Evolutionary conservation across 768 basidiomycete species (phyloP).

Genomic region (Gelatoporia subvermispora): DNA sequence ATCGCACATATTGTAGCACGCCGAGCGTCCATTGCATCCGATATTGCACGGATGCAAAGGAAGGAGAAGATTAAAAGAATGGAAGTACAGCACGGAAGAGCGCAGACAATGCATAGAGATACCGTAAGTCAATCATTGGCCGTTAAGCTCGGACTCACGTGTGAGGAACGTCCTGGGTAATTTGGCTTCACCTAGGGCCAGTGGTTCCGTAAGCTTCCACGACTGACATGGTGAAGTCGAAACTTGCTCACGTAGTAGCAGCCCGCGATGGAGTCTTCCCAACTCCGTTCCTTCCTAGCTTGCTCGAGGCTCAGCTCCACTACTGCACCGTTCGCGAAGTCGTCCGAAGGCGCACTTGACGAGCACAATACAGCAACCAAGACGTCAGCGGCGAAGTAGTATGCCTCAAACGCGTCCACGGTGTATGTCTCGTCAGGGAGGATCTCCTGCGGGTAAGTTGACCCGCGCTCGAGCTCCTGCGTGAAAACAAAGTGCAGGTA

Average conservation of each 20-base stretch:
- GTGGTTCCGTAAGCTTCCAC: too few relatives aligned
- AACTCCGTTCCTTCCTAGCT: constrained; percentile 46
- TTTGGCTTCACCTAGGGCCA: constrained; percentile 75
- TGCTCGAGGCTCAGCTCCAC: constrained; percentile 32
- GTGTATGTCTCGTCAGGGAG: constrained; percentile 35
- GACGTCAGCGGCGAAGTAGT: constrained; percentile 76
- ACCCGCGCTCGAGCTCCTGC: constrained; percentile 68
- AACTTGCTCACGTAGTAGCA: constrained; percentile 64
- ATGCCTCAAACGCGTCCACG: constrained; percentile 56
- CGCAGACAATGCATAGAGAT: not conserved
- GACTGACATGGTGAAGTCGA: constrained; percentile 1
- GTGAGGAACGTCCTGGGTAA: constrained; percentile 86
- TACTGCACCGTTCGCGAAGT: constrained; percentile 8
- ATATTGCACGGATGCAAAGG: too few relatives aligned
- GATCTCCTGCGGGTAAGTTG: constrained; percentile 84
- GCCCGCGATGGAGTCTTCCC: constrained; percentile 70
- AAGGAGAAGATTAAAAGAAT: too few relatives aligned
- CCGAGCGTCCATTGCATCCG: too few relatives aligned
- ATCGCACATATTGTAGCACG: too few relatives aligned
- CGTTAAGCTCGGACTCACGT: constrained; percentile 49
- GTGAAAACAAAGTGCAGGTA: constrained; percentile 62
- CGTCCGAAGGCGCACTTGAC: constrained; percentile 9
- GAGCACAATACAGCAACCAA: constrained; percentile 53
- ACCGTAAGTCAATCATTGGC: not conserved
- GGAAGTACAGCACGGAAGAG: not conserved